Evolutionary conservation across 352 stramenopile genomes (phyloP), one percentile per base, ranked within the genome.

Genomic region (Pythium angustatum): DNA sequence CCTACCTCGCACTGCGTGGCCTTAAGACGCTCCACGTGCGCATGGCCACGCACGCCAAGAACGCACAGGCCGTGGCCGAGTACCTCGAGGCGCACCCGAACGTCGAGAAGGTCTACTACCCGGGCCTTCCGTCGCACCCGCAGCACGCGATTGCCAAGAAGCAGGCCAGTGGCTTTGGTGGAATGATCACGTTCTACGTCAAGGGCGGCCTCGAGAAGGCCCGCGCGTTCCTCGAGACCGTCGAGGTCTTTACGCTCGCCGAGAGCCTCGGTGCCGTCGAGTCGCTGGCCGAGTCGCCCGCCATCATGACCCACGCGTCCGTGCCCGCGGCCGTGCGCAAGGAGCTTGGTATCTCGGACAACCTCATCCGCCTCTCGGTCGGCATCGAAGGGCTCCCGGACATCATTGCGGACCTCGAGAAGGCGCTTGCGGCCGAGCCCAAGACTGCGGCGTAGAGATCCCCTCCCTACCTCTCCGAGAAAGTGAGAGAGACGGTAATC

Each of bases 1-100:
- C 88, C 58, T 99, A 96, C 80, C 84, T 98, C 71, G 78, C 97
- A 8, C 78, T 98, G 19, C 94, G 97, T 62, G 96, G 96, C 19
- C 83, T 99, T 51, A 98, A 99, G 80, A 99, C 96, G 24, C 76
- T 99, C 28, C 82, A 87, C 58, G 79, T 99, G 55, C 89, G 96
- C 53, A 97, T 98, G 82, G 92, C 97, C 40, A 76, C 87, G n/a
- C 93, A 98, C 72, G 96, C 84, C 43, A 93, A 98, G 69, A 99
- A 98, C 74, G 84, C 94, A 9, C 76, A 97, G 45, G 89, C 87
- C 38, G 81, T 99, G 6, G 96, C 96, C 6, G 71, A 94, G 64
- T 98, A 87, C 62, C 77, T 99, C 21, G 74, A 96, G 62, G 69
- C 70, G 5, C 93, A 98, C 76, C 76, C 85, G 19, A 79, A 83